Evolutionary conservation across 768 basidiomycete genomes (phyloP).

Genomic region (Boletellus sp.): DNA sequence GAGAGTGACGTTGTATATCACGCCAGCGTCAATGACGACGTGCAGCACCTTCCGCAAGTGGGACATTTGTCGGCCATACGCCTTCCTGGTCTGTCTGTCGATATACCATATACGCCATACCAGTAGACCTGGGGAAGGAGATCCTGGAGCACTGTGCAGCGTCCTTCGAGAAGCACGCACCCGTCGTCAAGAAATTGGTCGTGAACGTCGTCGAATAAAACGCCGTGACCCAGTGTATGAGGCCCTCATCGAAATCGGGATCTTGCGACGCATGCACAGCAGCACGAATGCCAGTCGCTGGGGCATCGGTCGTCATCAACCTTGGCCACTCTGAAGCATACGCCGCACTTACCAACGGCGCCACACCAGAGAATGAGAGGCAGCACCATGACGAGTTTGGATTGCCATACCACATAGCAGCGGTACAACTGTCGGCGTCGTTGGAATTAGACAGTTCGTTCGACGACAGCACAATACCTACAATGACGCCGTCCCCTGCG

Average conservation of each 20-base stretch:
- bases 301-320: not conserved
- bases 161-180: conserved; percentile 7
- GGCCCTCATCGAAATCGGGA: conserved; percentile 21
- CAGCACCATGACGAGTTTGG: conserved; percentile 16
- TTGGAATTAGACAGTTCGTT: not conserved
- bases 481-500: conserved; percentile 23
- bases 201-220: conserved; percentile 30
- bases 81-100: conserved; percentile 17
- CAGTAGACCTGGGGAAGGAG: conserved; percentile 14
- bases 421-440: conserved; percentile 5
- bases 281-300: not conserved
- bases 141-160: not conserved
- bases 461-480: not conserved
- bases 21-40: conserved; percentile 33
- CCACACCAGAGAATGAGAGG: conserved; percentile 24
- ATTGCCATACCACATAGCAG: conserved; percentile 29
- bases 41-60: conserved; percentile 12
- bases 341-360: conserved; percentile 14
- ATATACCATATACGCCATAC: conserved; percentile 26
- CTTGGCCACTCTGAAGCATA: conserved; percentile 2
- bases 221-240: conserved; percentile 30
- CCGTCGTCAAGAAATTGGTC: conserved; percentile 31
- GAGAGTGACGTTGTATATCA: conserved; percentile 34
- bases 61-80: conserved; percentile 1
- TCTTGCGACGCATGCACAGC: conserved; percentile 3